Evolutionary conservation across 176 grass and related monocot genomes (phyloP), one percentile per base, ranked within the genome.

Genomic region (Secale cereale): DNA sequence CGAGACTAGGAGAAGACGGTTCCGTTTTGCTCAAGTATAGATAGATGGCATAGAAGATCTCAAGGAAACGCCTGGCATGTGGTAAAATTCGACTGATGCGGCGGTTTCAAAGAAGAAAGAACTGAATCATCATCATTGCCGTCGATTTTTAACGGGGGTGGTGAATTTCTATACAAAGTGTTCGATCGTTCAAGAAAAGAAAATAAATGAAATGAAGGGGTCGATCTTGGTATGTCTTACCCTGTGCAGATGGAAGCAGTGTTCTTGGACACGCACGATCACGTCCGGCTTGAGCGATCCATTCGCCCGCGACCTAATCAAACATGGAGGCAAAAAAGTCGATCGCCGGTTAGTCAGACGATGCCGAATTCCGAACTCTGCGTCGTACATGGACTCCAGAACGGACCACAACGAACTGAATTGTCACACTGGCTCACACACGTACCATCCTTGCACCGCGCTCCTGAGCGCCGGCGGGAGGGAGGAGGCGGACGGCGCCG

Each of bases 191-290:
- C 20, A 46, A 46, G 3, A 33, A 33, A 27, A 72, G 40, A 12
- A 23, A 17, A 16, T 28, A 26, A 41, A 12, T 7, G 12, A 17
- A n/a, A 27, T 27, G 2, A 2, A 76, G 27, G 16, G 83, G 15
- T 76, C 10, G 68, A 57, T 31, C 31, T 40, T 91, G 17, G 50
- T 54, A 48, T 54, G 2, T 19, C 50, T 57, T 22, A 96, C 97
- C 91, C 89, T 96, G 84, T 99, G 97, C 61, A 99, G 77, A 27
- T 81, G 82, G 57, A 99, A 90, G 68, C 75, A 86, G 36, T 86
- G 86, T 45, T 89, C 90, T 43, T 96, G 74, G 65, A 99, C 90
- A 7, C 91, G 91, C 22, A 99, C 22, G 20, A 94, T 81, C 28
- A 94, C 87, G 81, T 99, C 97, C 2, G 97, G 81, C 50, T 89